Evolutionary conservation across 164 flowering plant species (phyloP), one percentile per base, ranked within the genome.

Genomic region (Litsea cubeba): DNA sequence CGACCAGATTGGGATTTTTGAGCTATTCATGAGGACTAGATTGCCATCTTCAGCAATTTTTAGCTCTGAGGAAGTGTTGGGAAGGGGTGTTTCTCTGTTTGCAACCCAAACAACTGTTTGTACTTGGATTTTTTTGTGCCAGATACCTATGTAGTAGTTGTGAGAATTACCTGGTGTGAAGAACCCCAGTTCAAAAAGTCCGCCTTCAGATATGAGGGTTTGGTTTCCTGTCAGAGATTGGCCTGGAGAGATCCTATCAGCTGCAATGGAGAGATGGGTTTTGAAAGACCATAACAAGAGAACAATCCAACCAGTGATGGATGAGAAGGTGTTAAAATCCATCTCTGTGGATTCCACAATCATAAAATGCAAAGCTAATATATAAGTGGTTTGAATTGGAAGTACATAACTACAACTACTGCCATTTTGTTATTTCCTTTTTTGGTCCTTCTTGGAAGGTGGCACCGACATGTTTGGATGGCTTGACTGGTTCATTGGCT

Each of bases 41-140:
- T 75, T 74, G 8, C 83, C 83, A 60, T 77, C 65, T 40, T 62
- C 70, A 18, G 73, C 50, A 65, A 81, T 73, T 65, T 71, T 70
- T 18, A 81, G 57, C 22, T 76, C 64, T 23, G 68, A 71, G 50
- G 75, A 26, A 5, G 69, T 25, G 32, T 78, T 30, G 2, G 67
- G 65, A 20, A 78, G 23, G 30, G 81, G 83, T 12, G 58, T 32
- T 11, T 74, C 63, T 70, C 81, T 25, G 40, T 81, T 78, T 12
- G 81, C 83, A 2, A 78, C 81, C 83, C 83, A 81, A 62, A 78
- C 81, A 3, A 76, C 57, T 4, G 83, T 78, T 23, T 72, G 23
- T 12, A 11, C 30, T 2, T 67, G 50, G 60, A 50, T 3, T 15
- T 25, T 14, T 62, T 73, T 76, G 66, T 81, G 76, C 81, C 81